phyloP scores from a whole-genome alignment of 2,329 filamentous ascomycete genomes.

The Zymoseptoria ardabiliae region DNA sequence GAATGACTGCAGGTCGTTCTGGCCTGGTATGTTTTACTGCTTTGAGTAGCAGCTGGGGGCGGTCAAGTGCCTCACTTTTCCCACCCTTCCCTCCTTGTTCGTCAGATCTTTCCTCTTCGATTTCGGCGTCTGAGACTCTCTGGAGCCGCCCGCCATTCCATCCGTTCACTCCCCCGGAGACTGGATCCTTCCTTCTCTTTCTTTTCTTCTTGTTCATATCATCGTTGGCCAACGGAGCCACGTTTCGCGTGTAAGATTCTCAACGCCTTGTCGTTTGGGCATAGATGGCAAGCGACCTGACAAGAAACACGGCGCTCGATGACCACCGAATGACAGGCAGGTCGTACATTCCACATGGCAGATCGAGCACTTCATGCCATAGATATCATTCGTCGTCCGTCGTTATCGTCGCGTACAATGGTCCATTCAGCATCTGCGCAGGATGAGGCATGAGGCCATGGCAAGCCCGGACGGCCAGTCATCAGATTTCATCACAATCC shows the following conservation, averaged over 20 bases:
- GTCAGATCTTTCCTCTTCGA: conserved; percentile 2
- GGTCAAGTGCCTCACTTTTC: no score
- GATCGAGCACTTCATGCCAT: not conserved
- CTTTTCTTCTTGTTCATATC: not conserved
- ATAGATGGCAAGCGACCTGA: conserved; percentile 1
- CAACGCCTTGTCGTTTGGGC: not conserved
- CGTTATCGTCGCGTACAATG: not conserved
- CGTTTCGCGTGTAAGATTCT: not conserved
- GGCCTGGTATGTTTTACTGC: no score
- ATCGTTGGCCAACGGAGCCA: not conserved
- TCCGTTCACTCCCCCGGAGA: not conserved
- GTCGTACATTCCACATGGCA: not conserved
- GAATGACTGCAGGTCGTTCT: no score
- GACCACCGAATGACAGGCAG: not conserved
- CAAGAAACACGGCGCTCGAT: not conserved
- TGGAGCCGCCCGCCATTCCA: not conserved
- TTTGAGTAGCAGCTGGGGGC: no score
- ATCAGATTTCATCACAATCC: not conserved
- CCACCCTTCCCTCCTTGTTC: no score
- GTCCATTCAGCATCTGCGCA: not conserved
- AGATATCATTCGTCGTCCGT: not conserved
- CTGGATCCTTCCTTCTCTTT: not conserved
- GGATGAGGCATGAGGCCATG: not conserved
- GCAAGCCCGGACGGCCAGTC: not conserved
- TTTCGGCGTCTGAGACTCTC: not conserved